Evolutionary conservation across 164 flowering plant species (phyloP).

Genomic region (Nelumbo lutea): DNA sequence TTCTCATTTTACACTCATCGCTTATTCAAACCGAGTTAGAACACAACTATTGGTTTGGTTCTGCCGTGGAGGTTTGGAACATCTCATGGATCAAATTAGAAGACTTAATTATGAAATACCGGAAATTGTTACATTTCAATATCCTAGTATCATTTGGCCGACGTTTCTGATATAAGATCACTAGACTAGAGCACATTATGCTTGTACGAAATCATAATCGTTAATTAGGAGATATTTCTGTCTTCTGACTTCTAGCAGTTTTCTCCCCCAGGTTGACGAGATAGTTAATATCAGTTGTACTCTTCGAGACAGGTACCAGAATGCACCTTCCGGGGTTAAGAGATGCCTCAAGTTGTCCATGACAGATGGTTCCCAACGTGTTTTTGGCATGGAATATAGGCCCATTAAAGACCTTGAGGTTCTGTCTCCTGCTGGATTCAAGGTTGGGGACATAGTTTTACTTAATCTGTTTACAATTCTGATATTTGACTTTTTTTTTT

Average conservation of each 20-base stretch:
- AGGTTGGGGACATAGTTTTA: conserved; percentile 38
- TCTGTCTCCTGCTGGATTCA: conserved; percentile 75
- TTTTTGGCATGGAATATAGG: conserved; percentile 91
- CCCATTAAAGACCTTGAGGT: conserved; percentile 79
- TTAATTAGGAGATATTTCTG: not conserved
- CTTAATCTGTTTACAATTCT: not conserved
- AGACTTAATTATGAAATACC: too few relatives aligned
- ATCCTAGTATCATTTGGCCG: too few relatives aligned
- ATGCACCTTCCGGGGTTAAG: conserved; percentile 55
- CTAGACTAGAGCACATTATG: too few relatives aligned
- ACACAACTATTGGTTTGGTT: too few relatives aligned
- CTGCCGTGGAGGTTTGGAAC: too few relatives aligned
- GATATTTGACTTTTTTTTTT: not conserved
- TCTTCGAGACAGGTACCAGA: conserved; percentile 67
- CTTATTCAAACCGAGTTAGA: too few relatives aligned
- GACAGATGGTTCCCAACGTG: conserved; percentile 93
- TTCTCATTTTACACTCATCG: too few relatives aligned
- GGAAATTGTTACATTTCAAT: too few relatives aligned
- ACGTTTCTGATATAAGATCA: too few relatives aligned
- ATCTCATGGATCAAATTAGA: too few relatives aligned
- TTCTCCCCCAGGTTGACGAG: conserved; percentile 75
- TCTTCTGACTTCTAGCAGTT: conserved; percentile 5
- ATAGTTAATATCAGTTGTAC: conserved; percentile 71
- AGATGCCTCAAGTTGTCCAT: conserved; percentile 90
- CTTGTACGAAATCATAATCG: not conserved